These are phyloP conservation scores for Somion occarium DNA, from an alignment of 1,284 basidiomycete species.

Conservation along the genomic window DNA sequence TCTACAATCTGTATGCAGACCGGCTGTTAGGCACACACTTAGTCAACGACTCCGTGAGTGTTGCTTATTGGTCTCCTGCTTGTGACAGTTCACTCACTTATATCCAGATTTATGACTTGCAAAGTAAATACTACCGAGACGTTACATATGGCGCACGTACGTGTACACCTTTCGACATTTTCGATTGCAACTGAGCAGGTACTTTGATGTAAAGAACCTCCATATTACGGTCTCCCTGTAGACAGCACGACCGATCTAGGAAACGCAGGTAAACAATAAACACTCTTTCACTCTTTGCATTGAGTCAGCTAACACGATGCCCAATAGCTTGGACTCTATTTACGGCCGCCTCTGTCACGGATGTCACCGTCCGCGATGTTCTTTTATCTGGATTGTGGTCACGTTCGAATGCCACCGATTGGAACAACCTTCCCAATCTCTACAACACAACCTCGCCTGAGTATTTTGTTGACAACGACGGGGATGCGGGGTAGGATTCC, in stretches of 20 bases:
- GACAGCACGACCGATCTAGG: not conserved
- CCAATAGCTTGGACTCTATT: conserved; percentile 22
- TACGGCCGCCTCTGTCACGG: conserved; percentile 19
- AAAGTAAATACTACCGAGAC: conserved; percentile 8
- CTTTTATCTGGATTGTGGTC: conserved; percentile 18
- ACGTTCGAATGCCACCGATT: conserved; percentile 6
- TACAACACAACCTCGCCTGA: not conserved
- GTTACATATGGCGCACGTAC: not conserved
- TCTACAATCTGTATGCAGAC: conserved; percentile 66
- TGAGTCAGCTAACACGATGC: not conserved
- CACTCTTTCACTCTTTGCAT: not conserved
- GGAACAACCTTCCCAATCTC: not conserved
- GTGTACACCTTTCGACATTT: not conserved
- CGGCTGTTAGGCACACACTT: conserved; percentile 37
- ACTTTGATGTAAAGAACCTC: not conserved
- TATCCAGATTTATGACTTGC: not conserved
- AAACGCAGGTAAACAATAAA: not conserved
- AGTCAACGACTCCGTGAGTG: conserved; percentile 17
- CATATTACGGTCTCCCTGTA: conserved; percentile 5
- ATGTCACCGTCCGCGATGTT: conserved; percentile 15
- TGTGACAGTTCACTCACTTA: not conserved
- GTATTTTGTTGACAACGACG: not conserved
- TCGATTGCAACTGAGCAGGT: too few species aligned
- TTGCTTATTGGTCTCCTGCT: not conserved
- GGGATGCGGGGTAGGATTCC: not conserved